A percentile compares a stretch with the other conserved stretches of the same genome.
Evolutionary conservation across 2,329 filamentous ascomycete genomes (phyloP).

Genomic region (Cytospora piceae): DNA sequence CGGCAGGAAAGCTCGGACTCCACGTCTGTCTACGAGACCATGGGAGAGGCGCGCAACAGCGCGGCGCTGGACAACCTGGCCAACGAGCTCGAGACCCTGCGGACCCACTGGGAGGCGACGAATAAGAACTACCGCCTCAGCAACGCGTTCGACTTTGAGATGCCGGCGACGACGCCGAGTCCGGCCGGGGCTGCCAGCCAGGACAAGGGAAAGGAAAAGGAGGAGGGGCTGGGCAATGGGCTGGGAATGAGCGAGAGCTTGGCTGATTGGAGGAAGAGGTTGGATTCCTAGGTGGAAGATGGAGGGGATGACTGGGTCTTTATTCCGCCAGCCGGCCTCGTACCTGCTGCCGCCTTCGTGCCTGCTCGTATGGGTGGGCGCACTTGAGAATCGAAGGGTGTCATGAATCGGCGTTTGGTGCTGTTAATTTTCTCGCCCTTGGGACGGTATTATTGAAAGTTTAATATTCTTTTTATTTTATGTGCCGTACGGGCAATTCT

Average conservation of each 20-base stretch:
- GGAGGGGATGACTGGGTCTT: conserved; percentile 34
- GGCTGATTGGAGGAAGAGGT: conserved; percentile 77
- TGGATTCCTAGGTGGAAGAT: conserved; percentile 60
- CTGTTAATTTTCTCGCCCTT: conserved; percentile 10
- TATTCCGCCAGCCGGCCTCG: not conserved
- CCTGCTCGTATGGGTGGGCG: not conserved
- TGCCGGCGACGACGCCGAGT: conserved; percentile 26
- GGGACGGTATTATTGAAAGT: conserved; percentile 20
- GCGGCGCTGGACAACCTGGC: conserved; percentile 86
- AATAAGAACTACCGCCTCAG: conserved; percentile 94
- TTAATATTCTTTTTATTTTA: conserved; percentile 23
- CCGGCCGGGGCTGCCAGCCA: conserved; percentile 42
- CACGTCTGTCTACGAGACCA: conserved; percentile 64
- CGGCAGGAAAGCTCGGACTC: conserved; percentile 62
- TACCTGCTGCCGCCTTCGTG: not conserved
- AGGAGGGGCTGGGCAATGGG: conserved; percentile 35
- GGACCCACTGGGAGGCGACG: conserved; percentile 92
- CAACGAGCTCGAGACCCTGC: conserved; percentile 86
- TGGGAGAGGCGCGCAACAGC: conserved; percentile 61
- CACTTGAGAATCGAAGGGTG: conserved; percentile 14
- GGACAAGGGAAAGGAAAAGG: conserved; percentile 38
- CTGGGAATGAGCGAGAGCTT: conserved; percentile 70
- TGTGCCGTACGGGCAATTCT: conserved; percentile 9
- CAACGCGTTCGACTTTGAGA: conserved; percentile 85
- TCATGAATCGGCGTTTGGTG: conserved; percentile 27